Evolutionary conservation across 176 grass and related monocot genomes (phyloP), one percentile per base, ranked within the genome.

Genomic region (Avena sativa): DNA sequence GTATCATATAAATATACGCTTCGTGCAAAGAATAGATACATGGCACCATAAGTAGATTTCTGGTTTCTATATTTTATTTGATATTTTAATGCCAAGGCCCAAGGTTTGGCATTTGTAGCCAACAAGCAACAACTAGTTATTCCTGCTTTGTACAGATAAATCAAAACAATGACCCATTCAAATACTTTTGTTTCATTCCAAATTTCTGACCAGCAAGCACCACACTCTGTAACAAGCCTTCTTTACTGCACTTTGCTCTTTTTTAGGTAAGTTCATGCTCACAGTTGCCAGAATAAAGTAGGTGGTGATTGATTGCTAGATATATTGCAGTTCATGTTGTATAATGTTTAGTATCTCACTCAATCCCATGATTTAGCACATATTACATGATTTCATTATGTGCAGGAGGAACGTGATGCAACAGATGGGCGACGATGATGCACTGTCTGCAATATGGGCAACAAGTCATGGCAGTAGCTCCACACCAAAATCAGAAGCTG

Each of bases 331-430:
- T 67, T 69, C 52, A 44, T 86, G 50, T 40, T 38, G 11, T 57
- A 75, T 67, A 38, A 69, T 76, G 43, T 89, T 73, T 75, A 74
- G 12, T 57, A 78, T 78, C 5, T 84, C 64, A 79, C 71, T 34
- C 48, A 20, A 77, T 52, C 14, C 58, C 9, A 58, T 84, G 58
- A 21, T 81, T 64, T 36, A 74, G 76, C 25, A 64, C 25, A 30
- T 65, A 85, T 83, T 83, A 14, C 25, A 65, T 9, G 43, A 76
- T 77, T 85, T 40, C 52, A 44, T 85, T 46, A 52, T 72, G 61
- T 91, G 81, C 86, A 97, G 95, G 82, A 81, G 15, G 57, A 79
- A 82, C 23, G 57, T 71, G 83, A 74, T 44, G 15, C 85, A 88
- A 14, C 82, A 83, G 64, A 85, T 32, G n/a, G 46, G 62, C 23